phyloP scores from a whole-genome alignment of 768 basidiomycete genomes.

The Suillus occidentalis region DNA sequence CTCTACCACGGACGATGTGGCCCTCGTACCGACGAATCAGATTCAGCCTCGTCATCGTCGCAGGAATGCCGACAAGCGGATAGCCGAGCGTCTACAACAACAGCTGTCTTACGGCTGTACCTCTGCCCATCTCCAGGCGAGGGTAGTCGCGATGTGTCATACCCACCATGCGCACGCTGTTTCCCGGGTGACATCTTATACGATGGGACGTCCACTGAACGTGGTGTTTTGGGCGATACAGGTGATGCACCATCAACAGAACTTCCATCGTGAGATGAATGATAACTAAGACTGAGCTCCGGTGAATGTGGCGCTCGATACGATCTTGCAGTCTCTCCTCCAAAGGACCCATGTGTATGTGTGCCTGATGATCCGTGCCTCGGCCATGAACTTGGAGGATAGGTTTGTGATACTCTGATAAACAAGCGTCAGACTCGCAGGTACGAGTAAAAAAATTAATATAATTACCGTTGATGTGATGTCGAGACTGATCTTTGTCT shows the following conservation, averaged over 20 bases:
- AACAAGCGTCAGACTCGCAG: conserved; percentile 4
- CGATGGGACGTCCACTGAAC: conserved; percentile 34
- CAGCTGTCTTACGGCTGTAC: conserved; percentile 19
- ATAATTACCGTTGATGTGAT: conserved; percentile 33
- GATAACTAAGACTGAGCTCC: conserved; percentile 24
- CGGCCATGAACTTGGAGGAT: conserved; percentile 29
- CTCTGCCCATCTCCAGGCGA: conserved; percentile 15
- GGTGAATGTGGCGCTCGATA: conserved; percentile 20
- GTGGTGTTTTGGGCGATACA: conserved; percentile 55
- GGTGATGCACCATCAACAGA: conserved; percentile 55
- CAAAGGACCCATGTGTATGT: conserved; percentile 12
- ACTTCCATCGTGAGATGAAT: conserved; percentile 42
- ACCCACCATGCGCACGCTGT: not conserved
- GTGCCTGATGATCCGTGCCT: conserved; percentile 11
- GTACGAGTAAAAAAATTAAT: not conserved
- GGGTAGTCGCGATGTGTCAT: conserved; percentile 4
- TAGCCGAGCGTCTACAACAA: conserved; percentile 23
- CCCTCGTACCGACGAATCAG: conserved; percentile 30
- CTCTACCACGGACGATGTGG: conserved; percentile 49
- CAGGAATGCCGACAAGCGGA: conserved; percentile 27
- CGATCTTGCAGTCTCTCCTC: conserved; percentile 13
- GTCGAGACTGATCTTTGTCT: conserved; percentile 46
- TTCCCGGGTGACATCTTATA: conserved; percentile 19
- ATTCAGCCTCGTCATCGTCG: conserved; percentile 39
- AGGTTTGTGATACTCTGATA: conserved; percentile 19